Evolutionary conservation across 768 basidiomycete genomes (phyloP), one percentile per base, ranked within the genome.

Genomic region (Tricholoma sp.): DNA sequence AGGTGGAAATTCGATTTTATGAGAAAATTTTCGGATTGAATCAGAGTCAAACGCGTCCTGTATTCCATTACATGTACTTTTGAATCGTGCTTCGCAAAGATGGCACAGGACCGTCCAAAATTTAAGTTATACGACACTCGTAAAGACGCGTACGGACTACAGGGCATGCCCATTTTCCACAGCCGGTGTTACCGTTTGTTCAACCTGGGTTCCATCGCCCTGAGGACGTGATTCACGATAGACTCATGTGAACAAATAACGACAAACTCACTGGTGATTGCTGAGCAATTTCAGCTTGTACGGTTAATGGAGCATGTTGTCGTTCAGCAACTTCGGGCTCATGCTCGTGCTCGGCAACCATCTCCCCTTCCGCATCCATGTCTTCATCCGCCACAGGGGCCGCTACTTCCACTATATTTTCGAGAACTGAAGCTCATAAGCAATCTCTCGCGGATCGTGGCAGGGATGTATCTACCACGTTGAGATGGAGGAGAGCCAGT

Each of bases 341-440:
- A 19, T 54, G 39, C 8, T 54, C 52, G 12, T 54, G 52, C 18
- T 54, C 52, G 3, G 24, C 50, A 14, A 51, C 35, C 22, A 54
- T 45, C 53, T 52, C 57, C 10, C 57, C 57, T 46, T 57, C 57
- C 18, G 41, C 56, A 32, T 52, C 57, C 16, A 58, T 27, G 18
- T 58, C 52, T 3, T 63, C 63, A 58, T 43, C 52, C 18, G 19
- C 10, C 46, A 56, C 52, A 18, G 35, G 50, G 16, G 45, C 21
- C 32, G 14, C 31, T 19, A 34, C 24, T 27, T 57, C 55, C 12
- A 55, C 49, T 51, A 43, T 32, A 50, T 39, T 58, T 64, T 53
- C 61, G 57, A 56, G 59, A 57, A 61, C 57, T 61, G 58, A 63
- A 64, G 61, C 64, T 64, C 61, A 64, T 61, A 50, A 64, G 61